These are phyloP conservation scores for Phlegmacium glaucopus DNA, from an alignment of 768 basidiomycete species.

Conservation along the genomic window DNA sequence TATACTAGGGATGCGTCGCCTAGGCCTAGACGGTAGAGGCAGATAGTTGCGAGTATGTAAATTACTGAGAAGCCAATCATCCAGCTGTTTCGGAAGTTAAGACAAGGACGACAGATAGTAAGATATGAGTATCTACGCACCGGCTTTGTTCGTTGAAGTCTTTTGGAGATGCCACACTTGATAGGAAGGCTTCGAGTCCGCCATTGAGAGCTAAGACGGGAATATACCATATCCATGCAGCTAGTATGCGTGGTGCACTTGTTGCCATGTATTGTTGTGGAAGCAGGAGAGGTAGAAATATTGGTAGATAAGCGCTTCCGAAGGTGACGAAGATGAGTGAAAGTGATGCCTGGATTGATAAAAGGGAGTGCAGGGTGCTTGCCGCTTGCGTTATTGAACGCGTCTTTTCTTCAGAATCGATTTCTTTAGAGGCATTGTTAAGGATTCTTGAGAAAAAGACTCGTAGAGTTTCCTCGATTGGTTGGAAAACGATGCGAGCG, in stretches of 20 bases:
- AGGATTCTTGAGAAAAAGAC: slow-evolving; percentile 80
- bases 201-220: slow-evolving; percentile 91
- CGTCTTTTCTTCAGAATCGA: slow-evolving; percentile 4
- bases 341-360: slow-evolving; percentile 64
- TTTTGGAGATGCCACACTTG: slow-evolving; percentile 63
- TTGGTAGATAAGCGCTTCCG: slow-evolving; percentile 69
- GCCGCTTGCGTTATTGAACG: slow-evolving; percentile 39
- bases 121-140: slow-evolving; percentile 23
- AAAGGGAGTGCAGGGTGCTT: slow-evolving; percentile 50
- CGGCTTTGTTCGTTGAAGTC: slow-evolving; percentile 72
- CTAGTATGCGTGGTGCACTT: slow-evolving; percentile 75
- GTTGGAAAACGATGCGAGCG: slow-evolving; percentile 91
- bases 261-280: slow-evolving; percentile 68
- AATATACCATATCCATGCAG: slow-evolving; percentile 83
- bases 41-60: slow-evolving; percentile 57
- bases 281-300: slow-evolving; percentile 66
- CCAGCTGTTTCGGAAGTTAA: slow-evolving; percentile 39
- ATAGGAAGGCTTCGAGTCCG: slow-evolving; percentile 86
- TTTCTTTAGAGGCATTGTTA: slow-evolving; percentile 13
- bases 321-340: slow-evolving; percentile 72
- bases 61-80: slow-evolving; percentile 74
- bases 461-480: slow-evolving; percentile 89
- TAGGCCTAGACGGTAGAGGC: slow-evolving; percentile 41
- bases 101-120: slow-evolving; percentile 1
- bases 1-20: slow-evolving; percentile 74